Base-by-base conservation (phyloP, 495 filamentous ascomycete species). In the Penicillium salamii region DNA sequence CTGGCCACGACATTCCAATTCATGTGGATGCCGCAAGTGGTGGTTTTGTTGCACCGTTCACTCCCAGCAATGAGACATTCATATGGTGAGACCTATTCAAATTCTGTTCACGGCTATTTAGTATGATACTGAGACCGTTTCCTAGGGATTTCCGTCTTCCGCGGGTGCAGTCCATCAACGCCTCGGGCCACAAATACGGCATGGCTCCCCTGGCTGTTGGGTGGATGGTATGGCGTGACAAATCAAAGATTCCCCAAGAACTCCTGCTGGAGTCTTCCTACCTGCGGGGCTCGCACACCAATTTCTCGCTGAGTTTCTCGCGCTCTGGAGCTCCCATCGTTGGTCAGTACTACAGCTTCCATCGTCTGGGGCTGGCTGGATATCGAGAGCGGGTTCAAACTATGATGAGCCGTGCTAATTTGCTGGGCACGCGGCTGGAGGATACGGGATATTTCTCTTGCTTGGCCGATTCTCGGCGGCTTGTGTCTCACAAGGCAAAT, bases 231-330 rank as follows among this genome's bases (percentile, higher is more conserved):
- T 96, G 89, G 89, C 78, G 89, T 23, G 79, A 84, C 38, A 82
- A 86, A 1, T 80, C 90, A 52, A 92, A 77, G 66, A 78, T 96
- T 0, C 90, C 90, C 13, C 74, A 90, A 62, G 90, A 95, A 59
- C 84, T 96, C 17, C 85, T 96, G 62, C 95, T 96, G 82, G 95
- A 92, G 77, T 91, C 95, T 80, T 92, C 95, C 75, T 96, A 96
- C 66, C 85, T 96, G 3, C 90, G 90, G 37, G 87, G 90, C 8
- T 88, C 95, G 54, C 90, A 96, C 67, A 81, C 89, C 9, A 93
- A 88, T 37, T 95, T 95, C 76, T 95, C 89, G 11, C 79, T 96
- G 31, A 96, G 95, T 75, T 96, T 96, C 76, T 89, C 85, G 61
- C 91, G 91, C 61, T 88, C 90, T 40, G 90, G 90, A 24, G 86